phyloP scores from a whole-genome alignment of 768 basidiomycete genomes.

The Pleurotus tuber-regium region DNA sequence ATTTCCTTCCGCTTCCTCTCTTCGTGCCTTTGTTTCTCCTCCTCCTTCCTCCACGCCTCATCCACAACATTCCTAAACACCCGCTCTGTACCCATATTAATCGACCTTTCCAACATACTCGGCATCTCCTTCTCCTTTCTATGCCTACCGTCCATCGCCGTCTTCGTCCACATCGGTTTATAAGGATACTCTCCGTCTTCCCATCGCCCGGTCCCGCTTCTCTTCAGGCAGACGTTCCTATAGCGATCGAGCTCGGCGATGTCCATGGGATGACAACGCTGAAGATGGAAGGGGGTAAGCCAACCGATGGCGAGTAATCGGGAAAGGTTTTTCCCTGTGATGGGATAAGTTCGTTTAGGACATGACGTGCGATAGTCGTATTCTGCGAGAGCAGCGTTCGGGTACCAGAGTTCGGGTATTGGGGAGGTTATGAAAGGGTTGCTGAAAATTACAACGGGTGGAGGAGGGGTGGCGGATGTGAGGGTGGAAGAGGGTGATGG shows the following conservation, averaged over 20 bases:
- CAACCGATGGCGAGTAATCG: constrained; percentile 38
- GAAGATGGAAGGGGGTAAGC: constrained; percentile 32
- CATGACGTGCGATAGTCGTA: constrained; percentile 36
- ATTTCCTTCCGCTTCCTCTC: neutral
- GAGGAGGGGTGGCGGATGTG: neutral
- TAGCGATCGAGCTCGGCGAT: constrained; percentile 25
- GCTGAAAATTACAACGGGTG: neutral
- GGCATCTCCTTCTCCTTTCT: too few relatives aligned
- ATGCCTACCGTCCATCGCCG: neutral
- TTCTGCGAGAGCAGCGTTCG: constrained; percentile 33
- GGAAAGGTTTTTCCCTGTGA: constrained; percentile 35
- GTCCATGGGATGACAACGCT: constrained; percentile 31
- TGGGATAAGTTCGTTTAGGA: constrained; percentile 25
- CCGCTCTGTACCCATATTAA: neutral
- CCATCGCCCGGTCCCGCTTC: neutral
- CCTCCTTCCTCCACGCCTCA: neutral
- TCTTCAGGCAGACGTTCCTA: neutral
- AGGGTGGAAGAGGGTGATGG: constrained; percentile 9
- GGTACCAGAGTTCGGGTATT: constrained; percentile 30
- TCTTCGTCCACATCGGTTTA: neutral
- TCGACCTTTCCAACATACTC: neutral
- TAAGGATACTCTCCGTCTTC: neutral
- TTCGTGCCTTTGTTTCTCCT: neutral
- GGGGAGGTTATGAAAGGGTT: neutral
- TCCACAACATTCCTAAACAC: neutral